A percentile compares a stretch with the other conserved stretches of the same genome.
These are phyloP conservation scores for Ceratocystiopsis minuta DNA, from an alignment of 2,329 filamentous ascomycete genomes.

Conservation along the genomic window DNA sequence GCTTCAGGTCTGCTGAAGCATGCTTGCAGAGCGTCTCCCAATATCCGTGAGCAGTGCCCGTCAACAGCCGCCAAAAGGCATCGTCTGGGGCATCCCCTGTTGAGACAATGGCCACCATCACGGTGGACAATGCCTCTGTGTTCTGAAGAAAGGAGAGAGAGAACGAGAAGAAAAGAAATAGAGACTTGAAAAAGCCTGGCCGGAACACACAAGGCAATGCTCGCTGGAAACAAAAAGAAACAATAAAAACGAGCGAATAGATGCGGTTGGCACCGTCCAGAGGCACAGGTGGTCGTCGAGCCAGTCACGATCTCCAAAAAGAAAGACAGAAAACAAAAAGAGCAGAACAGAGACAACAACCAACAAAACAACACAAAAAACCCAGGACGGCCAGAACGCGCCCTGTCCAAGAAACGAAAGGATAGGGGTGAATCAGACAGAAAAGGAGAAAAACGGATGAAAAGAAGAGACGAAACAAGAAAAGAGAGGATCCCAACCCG, in stretches of 20 bases:
- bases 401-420: too few relatives aligned
- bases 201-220: neutral
- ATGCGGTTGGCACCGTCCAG: neutral
- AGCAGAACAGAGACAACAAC: neutral
- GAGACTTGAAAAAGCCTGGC: neutral
- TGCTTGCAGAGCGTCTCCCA: slow-evolving; percentile 6
- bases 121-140: too few relatives aligned
- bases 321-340: neutral
- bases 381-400: neutral
- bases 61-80: slow-evolving; percentile 1
- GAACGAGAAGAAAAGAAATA: neutral
- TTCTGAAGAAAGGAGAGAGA: neutral
- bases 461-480: too few relatives aligned
- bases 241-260: neutral
- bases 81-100: neutral
- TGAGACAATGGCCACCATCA: slow-evolving; percentile 5
- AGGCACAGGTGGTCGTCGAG: neutral
- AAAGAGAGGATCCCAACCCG: too few relatives aligned
- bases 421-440: too few relatives aligned
- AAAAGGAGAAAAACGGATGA: too few relatives aligned
- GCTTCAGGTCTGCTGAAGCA: neutral
- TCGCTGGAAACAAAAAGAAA: neutral
- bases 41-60: neutral
- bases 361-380: neutral
- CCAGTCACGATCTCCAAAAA: neutral